Evolutionary conservation across 2,329 filamentous ascomycete species (phyloP).

Genomic region (Venturia effusa): DNA sequence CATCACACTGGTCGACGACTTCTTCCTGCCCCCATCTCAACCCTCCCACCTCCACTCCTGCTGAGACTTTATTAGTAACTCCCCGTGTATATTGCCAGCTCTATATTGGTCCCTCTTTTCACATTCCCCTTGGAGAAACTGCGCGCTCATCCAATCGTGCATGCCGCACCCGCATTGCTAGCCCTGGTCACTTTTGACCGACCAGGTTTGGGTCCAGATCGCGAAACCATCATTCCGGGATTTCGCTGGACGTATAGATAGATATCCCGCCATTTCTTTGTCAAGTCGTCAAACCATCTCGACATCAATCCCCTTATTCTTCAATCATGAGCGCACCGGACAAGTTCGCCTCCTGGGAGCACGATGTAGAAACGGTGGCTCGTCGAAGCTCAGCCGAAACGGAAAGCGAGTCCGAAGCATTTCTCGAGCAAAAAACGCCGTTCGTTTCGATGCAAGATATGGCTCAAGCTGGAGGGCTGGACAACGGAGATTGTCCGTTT

Average conservation of each 20-base stretch:
- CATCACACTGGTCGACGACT: not conserved
- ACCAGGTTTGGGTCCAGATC: not conserved
- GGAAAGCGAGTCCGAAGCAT: constrained; percentile 1
- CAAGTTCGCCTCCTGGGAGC: not conserved
- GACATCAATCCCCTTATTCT: not conserved
- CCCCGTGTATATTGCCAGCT: not conserved
- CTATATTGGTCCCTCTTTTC: not conserved
- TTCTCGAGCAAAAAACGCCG: constrained; percentile 4
- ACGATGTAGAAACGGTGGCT: constrained; percentile 4
- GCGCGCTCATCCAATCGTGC: not conserved
- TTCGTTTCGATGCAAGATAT: not conserved
- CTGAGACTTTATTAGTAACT: not conserved
- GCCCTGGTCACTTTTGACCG: not conserved
- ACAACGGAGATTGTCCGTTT: constrained; percentile 1
- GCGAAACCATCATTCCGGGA: not conserved
- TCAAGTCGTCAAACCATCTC: not conserved
- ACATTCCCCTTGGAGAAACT: not conserved
- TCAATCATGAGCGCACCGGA: not conserved
- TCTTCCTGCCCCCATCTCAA: not conserved
- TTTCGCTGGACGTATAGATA: not conserved
- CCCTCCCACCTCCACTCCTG: not conserved
- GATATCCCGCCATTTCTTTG: not conserved
- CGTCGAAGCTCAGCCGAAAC: constrained; percentile 1
- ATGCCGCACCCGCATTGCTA: not conserved
- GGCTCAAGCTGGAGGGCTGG: not conserved